These are phyloP conservation scores for Tulasnella sp. DNA, from an alignment of 768 basidiomycete species.

Conservation along the genomic window DNA sequence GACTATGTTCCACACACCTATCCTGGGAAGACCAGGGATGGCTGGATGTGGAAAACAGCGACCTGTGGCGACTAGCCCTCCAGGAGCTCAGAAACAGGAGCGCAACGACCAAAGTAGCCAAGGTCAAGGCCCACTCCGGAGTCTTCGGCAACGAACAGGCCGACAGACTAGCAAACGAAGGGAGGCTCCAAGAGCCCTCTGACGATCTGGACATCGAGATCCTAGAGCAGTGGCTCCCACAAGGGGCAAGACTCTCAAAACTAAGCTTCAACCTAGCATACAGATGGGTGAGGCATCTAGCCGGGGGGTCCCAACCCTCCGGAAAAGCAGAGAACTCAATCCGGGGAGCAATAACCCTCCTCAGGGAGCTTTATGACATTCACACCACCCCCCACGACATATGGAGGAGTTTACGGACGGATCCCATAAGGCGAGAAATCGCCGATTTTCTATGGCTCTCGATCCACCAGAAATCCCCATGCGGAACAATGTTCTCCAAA, in stretches of 20 bases:
- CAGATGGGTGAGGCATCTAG: no score
- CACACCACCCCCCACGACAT: background rate
- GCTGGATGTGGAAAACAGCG: background rate
- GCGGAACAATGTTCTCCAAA: slow-evolving; percentile 5
- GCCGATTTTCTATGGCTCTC: slow-evolving; percentile 11
- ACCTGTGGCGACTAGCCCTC: background rate
- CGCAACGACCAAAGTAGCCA: background rate
- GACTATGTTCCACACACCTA: background rate
- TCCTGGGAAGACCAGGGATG: background rate
- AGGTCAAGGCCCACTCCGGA: background rate
- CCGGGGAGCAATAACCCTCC: no score
- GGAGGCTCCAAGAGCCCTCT: background rate
- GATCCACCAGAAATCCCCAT: background rate
- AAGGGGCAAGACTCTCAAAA: background rate
- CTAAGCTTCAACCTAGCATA: background rate
- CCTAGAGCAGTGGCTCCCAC: background rate
- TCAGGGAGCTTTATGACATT: no score
- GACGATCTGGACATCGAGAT: background rate
- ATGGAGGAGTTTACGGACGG: no score
- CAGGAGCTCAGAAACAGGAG: background rate
- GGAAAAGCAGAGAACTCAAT: no score
- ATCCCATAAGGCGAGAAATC: background rate
- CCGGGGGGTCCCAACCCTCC: no score
- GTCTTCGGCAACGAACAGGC: background rate
- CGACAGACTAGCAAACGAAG: slow-evolving; percentile 7